Evolutionary conservation across 2,329 filamentous ascomycete genomes (phyloP), one percentile per base, ranked within the genome.

Genomic region (Neopestalotiopsis clavispora): DNA sequence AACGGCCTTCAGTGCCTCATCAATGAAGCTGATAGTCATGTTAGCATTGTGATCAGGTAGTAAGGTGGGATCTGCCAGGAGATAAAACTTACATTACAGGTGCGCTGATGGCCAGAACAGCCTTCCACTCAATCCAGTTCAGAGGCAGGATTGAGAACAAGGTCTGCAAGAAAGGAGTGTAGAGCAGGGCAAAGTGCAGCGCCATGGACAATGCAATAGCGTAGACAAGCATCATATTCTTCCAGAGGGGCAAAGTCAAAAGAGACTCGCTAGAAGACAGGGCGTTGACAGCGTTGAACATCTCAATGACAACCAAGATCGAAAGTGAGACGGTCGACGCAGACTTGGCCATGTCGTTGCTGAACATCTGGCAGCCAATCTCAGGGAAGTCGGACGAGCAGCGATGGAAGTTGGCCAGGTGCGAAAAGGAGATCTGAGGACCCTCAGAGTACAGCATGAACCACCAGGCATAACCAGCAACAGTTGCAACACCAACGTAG

Each of bases 401-500:
- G 79, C 91, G 91, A 84, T 99, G 96, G 90, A 98, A 99, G 83
- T 97, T 92, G 30, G 92, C 86, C 73, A 99, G 86, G 79, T 99
- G 94, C 80, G 88, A 92, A 84, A 98, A 97, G 71, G 86, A 90
- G 81, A 99, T 97, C 80, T 97, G 93, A 30, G 96, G 96, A 0
- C 96, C 96, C 73, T 91, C 90, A 9, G 90, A 83, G 84, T 98
- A 95, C 86, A 92, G 97, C 92, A 99, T 95, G 86, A 98, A 99
- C 94, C 94, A 99, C 96, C 96, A 99, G n/a, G 94, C 95, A 78
- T 99, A 99, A 60, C 97, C 96, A 77, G 92, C 94, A 23, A 99
- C 97, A 3, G 96, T 99, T 67, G 96, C 96, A 56, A 94, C 86
- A 78, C 96, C 96, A 69, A 99, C 96, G 73, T 99, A 99, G 9